Base-by-base conservation (phyloP, 2,329 filamentous ascomycete species). In the Fusarium poae region DNA sequence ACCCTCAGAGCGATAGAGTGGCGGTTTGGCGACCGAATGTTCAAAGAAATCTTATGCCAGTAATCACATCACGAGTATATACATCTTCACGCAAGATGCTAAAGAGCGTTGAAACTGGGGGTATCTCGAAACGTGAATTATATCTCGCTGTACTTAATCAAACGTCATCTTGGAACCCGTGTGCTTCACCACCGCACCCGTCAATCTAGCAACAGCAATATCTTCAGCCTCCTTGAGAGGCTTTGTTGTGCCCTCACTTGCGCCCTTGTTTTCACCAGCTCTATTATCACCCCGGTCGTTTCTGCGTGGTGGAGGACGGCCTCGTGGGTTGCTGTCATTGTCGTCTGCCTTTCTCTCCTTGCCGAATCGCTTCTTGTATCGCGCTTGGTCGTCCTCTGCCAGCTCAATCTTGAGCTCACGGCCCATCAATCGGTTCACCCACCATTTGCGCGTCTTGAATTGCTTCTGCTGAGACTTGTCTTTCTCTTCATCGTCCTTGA, bases 291-390 rank as follows among this genome's bases (percentile, higher is more conserved):
- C 50, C 25, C 67, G 68, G 58, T 72, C 71, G 20, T 68, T 42
- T 43, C 59, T 71, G 54, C 65, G 78, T 79, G 54, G 83, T 72
- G 77, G 82, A 64, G 77, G 80, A 62, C 76, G 74, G 23, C 77
- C 69, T 37, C 75, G 67, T 39, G 74, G 67, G 50, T 73, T 72
- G 49, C 65, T 69, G 43, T 65, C 45, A n/a, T 73, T 74, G 37
- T 70, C 71, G 35, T 72, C 64, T 32, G 69, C 73, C 71, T 81
- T 70, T 65, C 72, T 60, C 64, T 90, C 90, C 79, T 94, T 95
- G 68, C 93, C 92, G 76, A 92, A 98, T 3, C 96, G 89, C 85
- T 98, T 99, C 83, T 95, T 95, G 80, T 99, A 99, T 60, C 96
- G 85, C 34, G 89, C 88, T 72, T 93, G 89, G 61, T 94, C 89